Conservation (phyloP, 2,329 filamentous ascomycete genomes). For the Aspergillus brunneoviolaceus region DNA sequence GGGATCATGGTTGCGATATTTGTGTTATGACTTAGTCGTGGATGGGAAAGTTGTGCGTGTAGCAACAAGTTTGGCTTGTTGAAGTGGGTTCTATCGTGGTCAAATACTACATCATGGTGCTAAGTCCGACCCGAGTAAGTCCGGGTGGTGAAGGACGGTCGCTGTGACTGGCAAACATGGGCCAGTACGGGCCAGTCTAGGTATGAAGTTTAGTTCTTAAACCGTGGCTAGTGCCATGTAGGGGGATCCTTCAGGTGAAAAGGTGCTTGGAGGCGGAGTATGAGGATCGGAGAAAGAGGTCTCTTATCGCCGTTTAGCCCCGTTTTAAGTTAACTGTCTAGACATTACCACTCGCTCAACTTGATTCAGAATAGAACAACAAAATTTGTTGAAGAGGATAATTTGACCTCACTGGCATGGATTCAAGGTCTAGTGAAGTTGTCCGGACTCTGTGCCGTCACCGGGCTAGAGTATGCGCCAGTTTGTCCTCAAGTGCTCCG, state of each 20-base stretch:
- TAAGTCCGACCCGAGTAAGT: background rate
- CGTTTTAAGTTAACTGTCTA: background rate
- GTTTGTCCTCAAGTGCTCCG: too few species aligned
- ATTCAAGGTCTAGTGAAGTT: too few species aligned
- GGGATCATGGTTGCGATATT: conserved; percentile 12
- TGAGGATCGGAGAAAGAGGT: background rate
- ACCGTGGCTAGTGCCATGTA: too few species aligned
- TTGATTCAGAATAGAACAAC: too few species aligned
- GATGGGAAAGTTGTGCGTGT: background rate
- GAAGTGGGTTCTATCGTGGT: background rate
- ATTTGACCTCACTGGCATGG: too few species aligned
- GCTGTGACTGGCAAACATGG: background rate
- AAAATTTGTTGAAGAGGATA: too few species aligned
- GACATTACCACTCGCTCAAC: too few species aligned
- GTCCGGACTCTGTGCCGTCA: too few species aligned
- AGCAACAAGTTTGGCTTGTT: background rate
- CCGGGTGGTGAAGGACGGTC: background rate
- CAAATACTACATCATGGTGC: background rate
- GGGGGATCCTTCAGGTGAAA: too few species aligned
- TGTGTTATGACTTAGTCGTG: background rate
- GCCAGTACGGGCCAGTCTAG: too few species aligned
- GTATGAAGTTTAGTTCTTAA: too few species aligned
- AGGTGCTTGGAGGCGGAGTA: background rate
- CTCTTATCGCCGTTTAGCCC: background rate
- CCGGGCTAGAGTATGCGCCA: too few species aligned